Evolutionary conservation across 1,284 basidiomycete genomes (phyloP).

Genomic region (Cryptococcus jaspeensis): DNA sequence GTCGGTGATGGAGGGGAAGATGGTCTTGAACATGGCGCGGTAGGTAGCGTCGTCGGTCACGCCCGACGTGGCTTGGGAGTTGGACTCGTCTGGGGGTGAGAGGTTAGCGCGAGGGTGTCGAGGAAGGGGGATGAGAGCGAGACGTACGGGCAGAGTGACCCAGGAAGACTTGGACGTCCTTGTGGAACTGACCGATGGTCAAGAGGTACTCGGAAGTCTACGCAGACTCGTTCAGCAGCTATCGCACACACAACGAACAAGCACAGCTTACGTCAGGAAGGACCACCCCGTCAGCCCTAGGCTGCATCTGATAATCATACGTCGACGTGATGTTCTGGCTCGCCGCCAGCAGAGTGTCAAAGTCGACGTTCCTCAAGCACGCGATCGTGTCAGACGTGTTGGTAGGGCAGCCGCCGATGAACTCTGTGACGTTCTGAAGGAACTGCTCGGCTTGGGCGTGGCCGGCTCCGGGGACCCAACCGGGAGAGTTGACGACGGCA

Average conservation of each 20-base stretch:
- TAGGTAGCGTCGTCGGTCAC: slow-evolving; percentile 1
- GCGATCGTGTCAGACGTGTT: slow-evolving; percentile 54
- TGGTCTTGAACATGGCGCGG: slow-evolving; percentile 5
- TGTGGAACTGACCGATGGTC: slow-evolving; percentile 19
- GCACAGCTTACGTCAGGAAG: slow-evolving; percentile 42
- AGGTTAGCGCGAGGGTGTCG: background rate
- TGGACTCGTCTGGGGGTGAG: background rate
- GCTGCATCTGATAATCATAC: slow-evolving; percentile 27
- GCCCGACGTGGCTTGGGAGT: background rate
- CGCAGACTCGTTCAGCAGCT: background rate
- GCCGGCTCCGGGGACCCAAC: slow-evolving; percentile 43
- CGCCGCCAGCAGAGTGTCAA: slow-evolving; percentile 52
- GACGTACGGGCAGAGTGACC: slow-evolving; percentile 6
- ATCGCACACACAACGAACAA: background rate
- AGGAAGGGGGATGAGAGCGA: background rate
- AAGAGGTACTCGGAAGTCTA: slow-evolving; percentile 43
- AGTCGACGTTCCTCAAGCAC: slow-evolving; percentile 57
- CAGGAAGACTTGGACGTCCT: slow-evolving; percentile 5
- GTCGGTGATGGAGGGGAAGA: slow-evolving; percentile 7
- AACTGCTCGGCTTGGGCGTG: slow-evolving; percentile 6
- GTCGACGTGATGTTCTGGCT: slow-evolving; percentile 9
- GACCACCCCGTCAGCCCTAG: slow-evolving; percentile 58
- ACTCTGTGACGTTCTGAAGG: slow-evolving; percentile 10
- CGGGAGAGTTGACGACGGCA: slow-evolving; percentile 44
- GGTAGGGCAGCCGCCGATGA: slow-evolving; percentile 11